Conservation (phyloP, 2,329 filamentous ascomycete genomes). For the Byssoonygena ceratinophila region DNA sequence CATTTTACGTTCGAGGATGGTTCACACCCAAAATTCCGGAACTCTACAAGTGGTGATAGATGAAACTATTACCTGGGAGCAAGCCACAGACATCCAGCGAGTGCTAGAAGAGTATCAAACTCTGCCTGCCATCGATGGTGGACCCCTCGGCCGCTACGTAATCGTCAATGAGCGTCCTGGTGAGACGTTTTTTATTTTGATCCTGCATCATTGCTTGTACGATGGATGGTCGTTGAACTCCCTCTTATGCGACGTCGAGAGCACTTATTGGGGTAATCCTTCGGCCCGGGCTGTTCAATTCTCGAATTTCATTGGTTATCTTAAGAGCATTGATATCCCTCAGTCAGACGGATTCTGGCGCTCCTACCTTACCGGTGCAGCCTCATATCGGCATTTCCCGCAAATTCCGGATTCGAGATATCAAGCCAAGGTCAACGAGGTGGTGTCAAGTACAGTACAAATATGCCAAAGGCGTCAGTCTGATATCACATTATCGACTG, state of each 20-base stretch:
- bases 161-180: neutral
- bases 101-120: neutral
- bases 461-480: neutral
- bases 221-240: slow-evolving; percentile 40
- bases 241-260: slow-evolving; percentile 29
- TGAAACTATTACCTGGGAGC: slow-evolving; percentile 27
- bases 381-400: slow-evolving; percentile 14
- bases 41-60: slow-evolving; percentile 24
- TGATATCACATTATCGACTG: slow-evolving; percentile 22
- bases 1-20: slow-evolving; percentile 35
- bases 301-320: slow-evolving; percentile 20
- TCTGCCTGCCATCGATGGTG: neutral
- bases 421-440: neutral
- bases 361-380: slow-evolving; percentile 11
- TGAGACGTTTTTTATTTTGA: slow-evolving; percentile 38
- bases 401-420: slow-evolving; percentile 5
- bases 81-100: slow-evolving; percentile 21
- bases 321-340: slow-evolving; percentile 13
- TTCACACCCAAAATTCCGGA: slow-evolving; percentile 16
- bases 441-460: neutral
- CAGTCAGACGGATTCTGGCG: slow-evolving; percentile 17
- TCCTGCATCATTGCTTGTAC: slow-evolving; percentile 44
- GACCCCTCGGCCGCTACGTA: slow-evolving; percentile 17
- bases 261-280: slow-evolving; percentile 23
- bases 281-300: slow-evolving; percentile 15